A percentile compares a stretch with the other conserved stretches of the same genome.
Conservation (phyloP, 176 grass and related monocot genomes). For the Otatea glauca region DNA sequence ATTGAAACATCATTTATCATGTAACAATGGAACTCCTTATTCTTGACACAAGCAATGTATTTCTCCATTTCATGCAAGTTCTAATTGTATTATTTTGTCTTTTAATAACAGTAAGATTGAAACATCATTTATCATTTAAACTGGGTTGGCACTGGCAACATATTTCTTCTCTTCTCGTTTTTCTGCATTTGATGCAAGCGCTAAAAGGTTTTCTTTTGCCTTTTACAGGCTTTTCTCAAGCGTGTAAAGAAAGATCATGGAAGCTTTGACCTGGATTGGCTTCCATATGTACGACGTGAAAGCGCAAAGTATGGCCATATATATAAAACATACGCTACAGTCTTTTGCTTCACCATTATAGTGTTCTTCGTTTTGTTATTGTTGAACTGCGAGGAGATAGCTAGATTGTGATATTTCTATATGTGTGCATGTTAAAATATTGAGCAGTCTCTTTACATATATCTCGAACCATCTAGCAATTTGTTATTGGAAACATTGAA, state of each 20-base stretch:
- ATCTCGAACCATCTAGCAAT: slow-evolving; percentile 16
- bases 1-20: not conserved
- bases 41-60: not conserved
- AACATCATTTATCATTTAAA: slow-evolving; percentile 26
- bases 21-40: slow-evolving; percentile 4
- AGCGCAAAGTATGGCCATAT: slow-evolving; percentile 52
- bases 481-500: slow-evolving; percentile 15
- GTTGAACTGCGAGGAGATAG: slow-evolving; percentile 33
- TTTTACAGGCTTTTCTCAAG: slow-evolving; percentile 52
- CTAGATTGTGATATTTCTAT: not conserved
- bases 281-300: slow-evolving; percentile 52
- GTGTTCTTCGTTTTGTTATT: slow-evolving; percentile 18
- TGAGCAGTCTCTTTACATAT: not conserved
- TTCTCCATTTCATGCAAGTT: not conserved
- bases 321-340: slow-evolving; percentile 10
- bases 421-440: not conserved
- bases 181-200: slow-evolving; percentile 6
- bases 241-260: slow-evolving; percentile 52
- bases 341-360: slow-evolving; percentile 22
- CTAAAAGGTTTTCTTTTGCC: slow-evolving; percentile 5
- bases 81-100: slow-evolving; percentile 5
- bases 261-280: slow-evolving; percentile 61
- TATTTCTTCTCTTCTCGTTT: slow-evolving; percentile 7
- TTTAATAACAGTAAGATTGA: slow-evolving; percentile 13
- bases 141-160: not conserved